These are phyloP conservation scores for Fusarium oxysporum DNA, from an alignment of 2,329 filamentous ascomycete genomes.

Conservation along the genomic window DNA sequence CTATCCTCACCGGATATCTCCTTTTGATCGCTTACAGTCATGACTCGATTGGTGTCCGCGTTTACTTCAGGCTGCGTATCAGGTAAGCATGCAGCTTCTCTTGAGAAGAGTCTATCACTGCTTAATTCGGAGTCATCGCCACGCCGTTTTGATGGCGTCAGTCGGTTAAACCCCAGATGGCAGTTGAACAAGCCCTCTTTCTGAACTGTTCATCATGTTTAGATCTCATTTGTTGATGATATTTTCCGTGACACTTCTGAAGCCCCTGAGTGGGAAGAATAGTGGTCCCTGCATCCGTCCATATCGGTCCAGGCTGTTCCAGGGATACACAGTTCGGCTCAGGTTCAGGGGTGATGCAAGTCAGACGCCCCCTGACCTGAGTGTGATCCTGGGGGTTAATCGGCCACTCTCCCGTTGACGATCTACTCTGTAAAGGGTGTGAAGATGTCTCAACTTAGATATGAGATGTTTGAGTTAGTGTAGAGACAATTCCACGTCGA, in stretches of 20 bases:
- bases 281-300: slow-evolving; percentile 37
- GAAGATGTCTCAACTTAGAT: slow-evolving; percentile 4
- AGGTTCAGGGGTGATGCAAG: slow-evolving; percentile 36
- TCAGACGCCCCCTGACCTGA: slow-evolving; percentile 35
- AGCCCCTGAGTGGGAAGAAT: slow-evolving; percentile 23
- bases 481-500: not conserved
- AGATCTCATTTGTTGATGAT: not conserved
- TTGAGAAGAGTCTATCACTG: not conserved
- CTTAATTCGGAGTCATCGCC: not conserved
- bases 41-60: not conserved
- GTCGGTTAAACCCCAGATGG: not conserved
- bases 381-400: slow-evolving; percentile 24
- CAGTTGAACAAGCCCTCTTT: not conserved
- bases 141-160: slow-evolving; percentile 12
- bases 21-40: not conserved
- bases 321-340: slow-evolving; percentile 18
- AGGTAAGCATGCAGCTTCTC: not conserved
- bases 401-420: slow-evolving; percentile 19
- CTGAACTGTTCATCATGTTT: not conserved
- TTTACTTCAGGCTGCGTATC: not conserved
- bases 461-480: not conserved
- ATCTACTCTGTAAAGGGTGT: not conserved
- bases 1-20: not conserved
- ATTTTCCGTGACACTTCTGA: slow-evolving; percentile 34
- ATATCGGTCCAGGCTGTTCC: slow-evolving; percentile 1